Evolutionary conservation across 139 green algal species (phyloP), one percentile per base, ranked within the genome.

Genomic region (Pleodorina starrii): DNA sequence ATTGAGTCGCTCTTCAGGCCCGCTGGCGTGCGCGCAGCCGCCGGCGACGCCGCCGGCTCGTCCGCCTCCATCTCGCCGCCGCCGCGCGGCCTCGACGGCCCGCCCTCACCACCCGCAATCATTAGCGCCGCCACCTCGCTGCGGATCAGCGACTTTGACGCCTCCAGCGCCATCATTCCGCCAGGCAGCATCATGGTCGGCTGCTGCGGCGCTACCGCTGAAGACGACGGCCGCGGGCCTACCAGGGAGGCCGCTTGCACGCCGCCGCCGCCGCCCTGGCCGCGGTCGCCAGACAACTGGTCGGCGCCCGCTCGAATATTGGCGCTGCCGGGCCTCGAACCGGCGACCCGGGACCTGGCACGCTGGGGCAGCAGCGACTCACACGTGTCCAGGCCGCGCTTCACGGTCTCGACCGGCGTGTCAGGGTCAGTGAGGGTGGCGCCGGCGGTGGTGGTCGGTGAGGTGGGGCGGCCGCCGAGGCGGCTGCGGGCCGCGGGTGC

Each of bases 141-240:
- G 63, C 82, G 82, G 63, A 88, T 42, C 63, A 88, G 68, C 63
- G 82, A 88, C 16, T 60, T 35, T 42, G 81, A 43, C 32, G 81
- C 81, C n/a, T 29, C 29, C 16, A 87, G 48, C 81, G 66, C 81
- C n/a, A 66, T 32, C 81, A 87, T 57, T 14, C 59, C 80, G n/a
- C 80, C 80, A 0, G 81, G 81, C 60, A 87, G 77, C 77, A 51
- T 50, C 35, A 71, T 85, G 19, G 51, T 59, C 6, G 77, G 75
- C 75, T 48, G 11, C 36, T 3, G 36, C 12, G 73, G 23, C 68
- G 32, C 25, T 32, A 9, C 44, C 44, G n/a, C 9, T 12, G 36
- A 36, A 6, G 3, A 9, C 36, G n/a, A 17, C 36, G 69, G 69
- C 38, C 36, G 69, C 36, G 5, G 38, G 11, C 25, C 69, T 7